Evolutionary conservation across 1,284 basidiomycete species (phyloP), one percentile per base, ranked within the genome.

Genomic region (Salmacisia buchloeana): DNA sequence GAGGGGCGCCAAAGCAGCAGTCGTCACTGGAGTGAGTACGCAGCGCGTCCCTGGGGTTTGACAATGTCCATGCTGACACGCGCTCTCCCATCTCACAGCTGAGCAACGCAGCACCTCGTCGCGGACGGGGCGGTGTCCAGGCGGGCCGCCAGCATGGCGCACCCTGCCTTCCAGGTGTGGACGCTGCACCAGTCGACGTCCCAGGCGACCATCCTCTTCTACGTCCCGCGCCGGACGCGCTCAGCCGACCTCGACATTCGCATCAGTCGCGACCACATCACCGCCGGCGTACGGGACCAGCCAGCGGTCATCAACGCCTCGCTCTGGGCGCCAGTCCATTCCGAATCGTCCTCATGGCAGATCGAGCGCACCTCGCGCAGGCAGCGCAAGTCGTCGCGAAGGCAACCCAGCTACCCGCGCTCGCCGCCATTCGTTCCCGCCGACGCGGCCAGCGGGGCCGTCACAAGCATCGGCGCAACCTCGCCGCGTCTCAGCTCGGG

Each of bases 181-280:
- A 69, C 69, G 0, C 69, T 70, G 27, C 73, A 75, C 45, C 73
- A 75, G 58, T 70, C 68, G 2, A 69, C 73, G 57, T 71, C 71
- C 13, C 73, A 75, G 59, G 69, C 69, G n/a, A 75, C 73, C n/a
- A 67, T 73, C 2, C 60, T 75, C 18, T 75, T 75, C 43, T 69
- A 73, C 35, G 71, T 75, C 4, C 66, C 69, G 9, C 64, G 67
- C 1, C 41, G 58, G 12, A 61, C 64, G 29, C 68, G 69, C 13
- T 59, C 64, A 5, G 56, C 34, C 34, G 70, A 71, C 41, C 58
- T 75, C 27, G 64, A 73, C 34, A 64, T 75, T 38, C 64, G 61
- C 34, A 71, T 75, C 36, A 70, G 63, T 9, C 58, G 29, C 29
- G 66, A 73, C 25, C 62, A 69, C 56, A 67, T 75, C 52, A 59